Base-by-base conservation (phyloP, 1,284 basidiomycete genomes). In the Apiotrichum akiyoshidainum region DNA sequence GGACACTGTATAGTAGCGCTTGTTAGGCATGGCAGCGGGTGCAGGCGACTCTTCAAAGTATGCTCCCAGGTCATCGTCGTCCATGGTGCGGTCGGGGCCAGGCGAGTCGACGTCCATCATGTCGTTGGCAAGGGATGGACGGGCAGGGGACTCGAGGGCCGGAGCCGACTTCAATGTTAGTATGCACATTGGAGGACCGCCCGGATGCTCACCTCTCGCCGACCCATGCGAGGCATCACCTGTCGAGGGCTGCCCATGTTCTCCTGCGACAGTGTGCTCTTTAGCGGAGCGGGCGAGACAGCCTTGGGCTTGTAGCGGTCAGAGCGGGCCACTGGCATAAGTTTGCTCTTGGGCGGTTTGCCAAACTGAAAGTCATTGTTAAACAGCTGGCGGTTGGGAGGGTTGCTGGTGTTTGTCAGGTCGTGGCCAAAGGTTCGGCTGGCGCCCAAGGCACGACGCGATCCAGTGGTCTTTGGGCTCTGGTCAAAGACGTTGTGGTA, bases 1-100 rank as follows among this genome's bases (percentile, higher is more conserved):
- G 9, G 63, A 64, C 48, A 50, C 35, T 2, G 68, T 58, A 12
- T 71, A 61, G 45, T 65, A 67, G 14, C 72, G 64, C 57, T 73
- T 75, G 11, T 67, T 33, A 67, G 63, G 19, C 61, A 66, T 51
- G 4, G 70, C n/a, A n/a, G n/a, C 51, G 2, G 40, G 67, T 5
- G 65, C 68, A 10, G 75, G 75, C 5, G 73, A 75, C 35, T 75
- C 71, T 67, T 71, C 73, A 57, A 77, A 78, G 65, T 71, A 74
- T 11, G 69, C 70, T 7, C 74, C 75, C 31, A 78, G 42, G 42
- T 44, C 42, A 7, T 8, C 42, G 1, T 44, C 42, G 17, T 64
- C 17, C 68, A 72, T 0, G 75, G 73, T 8, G 73, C 75, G 45
- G 59, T 55, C 45, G 46, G 55, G 45, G 8, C 44, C 58, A 2